Percentiles rank a stretch among this genome's conserved stretches.
phyloP scores from a whole-genome alignment of 1,284 basidiomycete genomes.

The Flammula alnicola region DNA sequence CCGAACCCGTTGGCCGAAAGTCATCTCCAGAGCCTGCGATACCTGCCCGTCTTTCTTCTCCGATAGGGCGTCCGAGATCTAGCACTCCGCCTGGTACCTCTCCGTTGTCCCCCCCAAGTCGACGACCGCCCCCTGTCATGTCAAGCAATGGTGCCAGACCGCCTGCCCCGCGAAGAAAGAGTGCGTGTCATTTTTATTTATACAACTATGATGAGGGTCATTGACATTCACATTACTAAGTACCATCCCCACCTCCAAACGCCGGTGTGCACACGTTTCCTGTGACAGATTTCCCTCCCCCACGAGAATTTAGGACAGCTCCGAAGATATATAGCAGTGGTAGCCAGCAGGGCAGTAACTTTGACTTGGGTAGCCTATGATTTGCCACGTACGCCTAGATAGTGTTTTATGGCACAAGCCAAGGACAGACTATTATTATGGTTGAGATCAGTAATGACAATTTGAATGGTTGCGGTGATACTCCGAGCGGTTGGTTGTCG shows the following conservation, averaged over 20 bases:
- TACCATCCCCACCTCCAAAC: conserved; percentile 75
- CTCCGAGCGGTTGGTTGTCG: conserved; percentile 24
- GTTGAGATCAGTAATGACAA: not conserved
- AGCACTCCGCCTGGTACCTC: conserved; percentile 26
- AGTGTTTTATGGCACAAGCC: too few relatives aligned
- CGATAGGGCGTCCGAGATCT: conserved; percentile 28
- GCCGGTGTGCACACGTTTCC: conserved; percentile 74
- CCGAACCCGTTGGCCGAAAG: conserved; percentile 22
- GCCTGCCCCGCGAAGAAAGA: conserved; percentile 50
- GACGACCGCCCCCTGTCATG: conserved; percentile 21
- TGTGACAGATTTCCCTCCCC: conserved; percentile 73
- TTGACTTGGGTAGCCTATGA: conserved; percentile 58
- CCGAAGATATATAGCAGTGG: conserved; percentile 66
- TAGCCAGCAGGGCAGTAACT: conserved; percentile 66
- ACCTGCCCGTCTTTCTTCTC: conserved; percentile 35
- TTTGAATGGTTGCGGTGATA: conserved; percentile 15
- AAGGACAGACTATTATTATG: conserved; percentile 2
- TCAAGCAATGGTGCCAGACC: conserved; percentile 37
- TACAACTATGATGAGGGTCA: conserved; percentile 19
- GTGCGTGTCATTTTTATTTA: conserved; percentile 39
- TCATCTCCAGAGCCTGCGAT: conserved; percentile 30
- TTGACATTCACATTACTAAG: conserved; percentile 41
- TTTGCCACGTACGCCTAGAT: conserved; percentile 11
- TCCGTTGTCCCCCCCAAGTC: conserved; percentile 28
- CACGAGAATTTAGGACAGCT: conserved; percentile 60